A percentile compares a stretch with the other conserved stretches of the same genome.
These are phyloP conservation scores for Arabis alpina DNA, from an alignment of 345 rosid species.

Conservation along the genomic window DNA sequence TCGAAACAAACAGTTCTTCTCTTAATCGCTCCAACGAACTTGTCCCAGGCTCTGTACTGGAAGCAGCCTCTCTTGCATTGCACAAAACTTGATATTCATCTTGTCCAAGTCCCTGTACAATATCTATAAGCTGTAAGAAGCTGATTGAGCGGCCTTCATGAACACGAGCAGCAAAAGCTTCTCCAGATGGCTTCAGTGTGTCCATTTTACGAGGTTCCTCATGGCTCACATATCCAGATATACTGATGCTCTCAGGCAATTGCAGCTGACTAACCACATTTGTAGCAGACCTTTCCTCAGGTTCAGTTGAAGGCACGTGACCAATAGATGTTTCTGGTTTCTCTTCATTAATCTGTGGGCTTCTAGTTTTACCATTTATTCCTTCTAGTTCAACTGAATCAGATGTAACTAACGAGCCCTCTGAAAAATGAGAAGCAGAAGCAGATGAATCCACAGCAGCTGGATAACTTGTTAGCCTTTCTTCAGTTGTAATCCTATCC, in stretches of 20 bases:
- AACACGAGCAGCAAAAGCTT: constrained; percentile 33
- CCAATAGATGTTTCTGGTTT: constrained; percentile 36
- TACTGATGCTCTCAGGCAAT: constrained; percentile 46
- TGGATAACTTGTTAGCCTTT: constrained; percentile 39
- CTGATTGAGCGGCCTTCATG: constrained; percentile 43
- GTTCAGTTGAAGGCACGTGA: constrained; percentile 36
- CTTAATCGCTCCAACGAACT: constrained; percentile 55
- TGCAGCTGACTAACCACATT: constrained; percentile 44
- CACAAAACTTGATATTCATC: constrained; percentile 60
- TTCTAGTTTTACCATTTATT: constrained; percentile 25
- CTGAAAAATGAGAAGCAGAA: constrained; percentile 32
- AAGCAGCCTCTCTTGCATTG: constrained; percentile 48
- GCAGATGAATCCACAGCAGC: constrained; percentile 40
- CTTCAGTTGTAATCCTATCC: constrained; percentile 40
- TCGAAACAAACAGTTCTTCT: constrained; percentile 62
- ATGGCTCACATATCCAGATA: constrained; percentile 42
- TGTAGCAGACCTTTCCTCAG: constrained; percentile 36
- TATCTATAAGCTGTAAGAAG: constrained; percentile 54
- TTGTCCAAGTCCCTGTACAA: constrained; percentile 56
- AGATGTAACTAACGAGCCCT: constrained; percentile 42
- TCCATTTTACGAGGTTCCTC: constrained; percentile 46
- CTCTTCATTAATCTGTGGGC: constrained; percentile 39
- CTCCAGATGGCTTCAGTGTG: constrained; percentile 36
- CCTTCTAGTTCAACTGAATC: constrained; percentile 43
- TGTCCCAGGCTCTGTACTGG: constrained; percentile 40